phyloP scores from a whole-genome alignment of 306 rosid genomes.

The Abrus precatorius region DNA sequence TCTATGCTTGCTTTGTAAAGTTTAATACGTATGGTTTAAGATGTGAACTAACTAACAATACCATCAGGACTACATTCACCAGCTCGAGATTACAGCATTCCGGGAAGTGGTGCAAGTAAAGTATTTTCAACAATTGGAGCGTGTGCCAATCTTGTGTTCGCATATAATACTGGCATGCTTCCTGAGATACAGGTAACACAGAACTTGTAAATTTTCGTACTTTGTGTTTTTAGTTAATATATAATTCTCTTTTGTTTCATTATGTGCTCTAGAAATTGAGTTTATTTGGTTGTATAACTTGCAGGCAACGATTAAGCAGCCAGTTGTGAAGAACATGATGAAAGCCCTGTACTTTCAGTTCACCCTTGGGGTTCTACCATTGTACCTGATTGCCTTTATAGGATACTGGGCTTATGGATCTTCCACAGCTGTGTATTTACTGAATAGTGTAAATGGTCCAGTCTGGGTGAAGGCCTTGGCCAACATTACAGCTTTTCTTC shows the following conservation, averaged over 20 bases:
- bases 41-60: slow-evolving; percentile 34
- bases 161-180: slow-evolving; percentile 94
- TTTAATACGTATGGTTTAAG: not conserved
- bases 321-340: slow-evolving; percentile 89
- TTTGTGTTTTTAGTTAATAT: not conserved
- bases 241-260: not conserved
- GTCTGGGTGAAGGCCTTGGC: slow-evolving; percentile 80
- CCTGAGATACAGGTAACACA: slow-evolving; percentile 92
- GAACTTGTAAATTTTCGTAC: slow-evolving; percentile 16
- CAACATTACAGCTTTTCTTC: slow-evolving; percentile 82
- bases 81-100: slow-evolving; percentile 73
- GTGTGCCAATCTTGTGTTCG: slow-evolving; percentile 86
- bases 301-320: slow-evolving; percentile 91
- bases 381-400: slow-evolving; percentile 72
- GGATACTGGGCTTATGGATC: slow-evolving; percentile 98
- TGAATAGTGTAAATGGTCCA: slow-evolving; percentile 79
- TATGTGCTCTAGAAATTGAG: slow-evolving; percentile 15
- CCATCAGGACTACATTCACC: slow-evolving; percentile 71
- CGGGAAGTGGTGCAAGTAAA: slow-evolving; percentile 60
- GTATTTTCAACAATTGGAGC: slow-evolving; percentile 85
- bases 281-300: slow-evolving; percentile 38
- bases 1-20: not conserved
- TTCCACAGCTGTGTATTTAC: slow-evolving; percentile 72
- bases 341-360: slow-evolving; percentile 91
- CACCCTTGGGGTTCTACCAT: slow-evolving; percentile 76